These are phyloP conservation scores for Cordyceps militaris DNA, from an alignment of 2,329 filamentous ascomycete species.

Conservation along the genomic window DNA sequence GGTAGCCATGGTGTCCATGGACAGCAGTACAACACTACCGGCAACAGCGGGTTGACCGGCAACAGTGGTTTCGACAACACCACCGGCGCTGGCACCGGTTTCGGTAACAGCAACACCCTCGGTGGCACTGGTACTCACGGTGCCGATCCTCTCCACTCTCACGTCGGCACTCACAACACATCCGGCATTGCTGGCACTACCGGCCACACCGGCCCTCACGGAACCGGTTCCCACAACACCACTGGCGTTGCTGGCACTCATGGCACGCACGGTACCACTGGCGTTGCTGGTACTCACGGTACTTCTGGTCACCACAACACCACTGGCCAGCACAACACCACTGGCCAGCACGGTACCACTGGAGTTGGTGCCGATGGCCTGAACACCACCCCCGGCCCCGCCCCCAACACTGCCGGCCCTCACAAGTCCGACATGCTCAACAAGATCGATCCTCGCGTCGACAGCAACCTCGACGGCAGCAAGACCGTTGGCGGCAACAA, in stretches of 20 bases:
- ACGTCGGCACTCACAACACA: not conserved
- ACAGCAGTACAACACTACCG: slow-evolving; percentile 23
- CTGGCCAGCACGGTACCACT: slow-evolving; percentile 27
- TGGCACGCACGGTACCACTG: slow-evolving; percentile 18
- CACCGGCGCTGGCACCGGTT: slow-evolving; percentile 10
- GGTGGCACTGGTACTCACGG: slow-evolving; percentile 27
- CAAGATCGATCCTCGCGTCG: slow-evolving; percentile 49
- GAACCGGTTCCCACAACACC: slow-evolving; percentile 19
- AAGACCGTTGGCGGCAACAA: slow-evolving; percentile 49
- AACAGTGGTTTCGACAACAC: not conserved
- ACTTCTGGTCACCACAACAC: slow-evolving; percentile 15
- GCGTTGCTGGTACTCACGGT: slow-evolving; percentile 20
- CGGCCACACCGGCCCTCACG: slow-evolving; percentile 22
- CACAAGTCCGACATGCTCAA: slow-evolving; percentile 48
- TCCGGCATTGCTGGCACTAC: slow-evolving; percentile 18
- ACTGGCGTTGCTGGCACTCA: not conserved
- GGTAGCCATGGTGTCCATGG: slow-evolving; percentile 35
- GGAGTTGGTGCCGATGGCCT: slow-evolving; percentile 20
- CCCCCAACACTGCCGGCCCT: slow-evolving; percentile 29
- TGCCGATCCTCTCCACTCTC: slow-evolving; percentile 23
- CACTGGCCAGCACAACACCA: slow-evolving; percentile 14
- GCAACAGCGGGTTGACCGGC: slow-evolving; percentile 18
- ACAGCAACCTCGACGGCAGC: slow-evolving; percentile 47
- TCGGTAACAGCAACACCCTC: slow-evolving; percentile 21
- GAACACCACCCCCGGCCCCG: slow-evolving; percentile 26